These are phyloP conservation scores for Botrytis medusae DNA, from an alignment of 2,329 filamentous ascomycete species.

Conservation along the genomic window DNA sequence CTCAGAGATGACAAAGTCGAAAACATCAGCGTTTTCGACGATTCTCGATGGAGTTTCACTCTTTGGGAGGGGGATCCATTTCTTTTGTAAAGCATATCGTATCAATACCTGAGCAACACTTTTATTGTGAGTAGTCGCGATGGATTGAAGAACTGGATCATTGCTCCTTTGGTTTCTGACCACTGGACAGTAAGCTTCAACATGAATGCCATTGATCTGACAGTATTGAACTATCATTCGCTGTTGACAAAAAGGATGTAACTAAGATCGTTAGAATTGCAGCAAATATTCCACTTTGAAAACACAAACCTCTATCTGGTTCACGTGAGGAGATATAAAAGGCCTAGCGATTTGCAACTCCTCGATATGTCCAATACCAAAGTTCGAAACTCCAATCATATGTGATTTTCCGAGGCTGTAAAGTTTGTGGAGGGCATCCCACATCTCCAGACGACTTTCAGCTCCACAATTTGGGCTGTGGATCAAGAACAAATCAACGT, in stretches of 20 bases:
- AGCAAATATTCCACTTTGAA: neutral
- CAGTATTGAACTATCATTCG: slow-evolving; percentile 53
- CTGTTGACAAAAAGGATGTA: slow-evolving; percentile 68
- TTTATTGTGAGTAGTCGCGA: slow-evolving; percentile 60
- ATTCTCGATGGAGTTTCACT: slow-evolving; percentile 61
- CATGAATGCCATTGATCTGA: slow-evolving; percentile 49
- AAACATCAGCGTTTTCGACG: slow-evolving; percentile 56
- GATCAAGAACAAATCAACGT: slow-evolving; percentile 27
- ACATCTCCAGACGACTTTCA: slow-evolving; percentile 16
- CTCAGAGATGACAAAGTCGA: slow-evolving; percentile 53
- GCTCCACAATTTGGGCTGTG: slow-evolving; percentile 13
- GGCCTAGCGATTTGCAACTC: slow-evolving; percentile 5
- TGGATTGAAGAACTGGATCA: slow-evolving; percentile 54
- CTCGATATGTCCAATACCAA: slow-evolving; percentile 22
- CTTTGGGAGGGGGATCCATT: slow-evolving; percentile 67
- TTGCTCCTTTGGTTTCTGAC: slow-evolving; percentile 57
- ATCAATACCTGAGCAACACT: slow-evolving; percentile 65
- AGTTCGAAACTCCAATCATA: slow-evolving; percentile 20
- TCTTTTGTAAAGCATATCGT: slow-evolving; percentile 57
- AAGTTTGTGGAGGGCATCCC: slow-evolving; percentile 17
- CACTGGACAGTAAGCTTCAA: slow-evolving; percentile 52
- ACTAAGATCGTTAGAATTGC: slow-evolving; percentile 25
- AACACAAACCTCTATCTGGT: slow-evolving; percentile 34
- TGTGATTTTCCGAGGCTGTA: neutral
- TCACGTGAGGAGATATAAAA: slow-evolving; percentile 19